A percentile compares a stretch with the other conserved stretches of the same genome.
These are phyloP conservation scores for Pleurotus platypus DNA, from an alignment of 768 basidiomycete genomes.

Conservation along the genomic window DNA sequence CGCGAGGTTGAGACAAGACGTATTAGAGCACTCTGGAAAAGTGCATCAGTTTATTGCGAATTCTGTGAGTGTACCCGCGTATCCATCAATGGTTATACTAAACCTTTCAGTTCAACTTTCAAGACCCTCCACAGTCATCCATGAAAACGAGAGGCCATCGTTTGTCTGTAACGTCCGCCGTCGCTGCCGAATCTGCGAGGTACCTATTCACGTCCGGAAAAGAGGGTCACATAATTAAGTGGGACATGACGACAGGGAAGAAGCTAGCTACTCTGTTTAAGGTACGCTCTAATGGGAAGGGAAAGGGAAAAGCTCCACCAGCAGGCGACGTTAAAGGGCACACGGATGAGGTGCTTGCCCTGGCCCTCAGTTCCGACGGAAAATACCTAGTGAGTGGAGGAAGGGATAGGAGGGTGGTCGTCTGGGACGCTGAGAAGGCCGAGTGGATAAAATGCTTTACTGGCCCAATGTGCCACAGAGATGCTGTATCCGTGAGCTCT, in stretches of 20 bases:
- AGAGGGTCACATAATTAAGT: slow-evolving; percentile 86
- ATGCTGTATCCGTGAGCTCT: slow-evolving; percentile 31
- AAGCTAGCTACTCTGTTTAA: slow-evolving; percentile 61
- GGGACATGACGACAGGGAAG: slow-evolving; percentile 68
- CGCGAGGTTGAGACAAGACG: slow-evolving; percentile 87
- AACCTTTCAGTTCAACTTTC: slow-evolving; percentile 52
- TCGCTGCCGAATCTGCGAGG: slow-evolving; percentile 66
- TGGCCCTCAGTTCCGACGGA: slow-evolving; percentile 85
- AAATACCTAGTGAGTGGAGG: slow-evolving; percentile 85
- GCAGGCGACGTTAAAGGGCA: slow-evolving; percentile 63
- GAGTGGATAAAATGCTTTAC: slow-evolving; percentile 78
- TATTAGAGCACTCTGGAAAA: slow-evolving; percentile 85
- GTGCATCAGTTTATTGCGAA: slow-evolving; percentile 80
- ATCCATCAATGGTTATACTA: neutral
- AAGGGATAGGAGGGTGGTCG: slow-evolving; percentile 73
- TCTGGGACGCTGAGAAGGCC: slow-evolving; percentile 79
- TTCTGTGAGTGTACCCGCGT: slow-evolving; percentile 39
- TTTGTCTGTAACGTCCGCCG: slow-evolving; percentile 77
- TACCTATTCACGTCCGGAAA: slow-evolving; percentile 89
- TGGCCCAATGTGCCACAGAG: slow-evolving; percentile 70
- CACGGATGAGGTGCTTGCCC: slow-evolving; percentile 77
- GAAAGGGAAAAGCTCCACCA: slow-evolving; percentile 40
- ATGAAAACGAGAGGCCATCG: slow-evolving; percentile 73
- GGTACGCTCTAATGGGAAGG: slow-evolving; percentile 48
- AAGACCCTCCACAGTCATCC: slow-evolving; percentile 37